These are phyloP conservation scores for Pseudogymnoascus sp. DNA, from an alignment of 2,329 filamentous ascomycete species.

Conservation along the genomic window DNA sequence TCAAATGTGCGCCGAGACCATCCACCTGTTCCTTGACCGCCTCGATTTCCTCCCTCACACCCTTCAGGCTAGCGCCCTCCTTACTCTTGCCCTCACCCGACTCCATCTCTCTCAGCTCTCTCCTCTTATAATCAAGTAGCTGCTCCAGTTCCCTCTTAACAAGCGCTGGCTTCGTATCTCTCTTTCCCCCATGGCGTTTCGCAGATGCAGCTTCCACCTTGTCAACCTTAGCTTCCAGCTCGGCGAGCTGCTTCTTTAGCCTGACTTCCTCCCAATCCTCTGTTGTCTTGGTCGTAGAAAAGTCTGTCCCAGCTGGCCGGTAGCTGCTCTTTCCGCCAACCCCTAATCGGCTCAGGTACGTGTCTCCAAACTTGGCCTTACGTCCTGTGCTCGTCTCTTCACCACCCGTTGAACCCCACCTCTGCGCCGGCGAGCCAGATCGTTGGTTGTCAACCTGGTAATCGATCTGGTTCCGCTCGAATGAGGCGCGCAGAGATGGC, in stretches of 20 bases:
- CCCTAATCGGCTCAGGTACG: constrained; percentile 86
- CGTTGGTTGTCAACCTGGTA: constrained; percentile 80
- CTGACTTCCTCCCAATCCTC: constrained; percentile 96
- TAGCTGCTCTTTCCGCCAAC: constrained; percentile 67
- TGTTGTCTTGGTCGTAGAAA: constrained; percentile 73
- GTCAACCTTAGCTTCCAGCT: constrained; percentile 80
- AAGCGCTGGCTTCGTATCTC: constrained; percentile 77
- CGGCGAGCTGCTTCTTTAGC: constrained; percentile 82
- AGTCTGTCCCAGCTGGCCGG: constrained; percentile 81
- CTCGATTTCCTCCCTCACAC: constrained; percentile 75
- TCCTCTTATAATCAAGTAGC: constrained; percentile 88
- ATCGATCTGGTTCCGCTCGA: constrained; percentile 94
- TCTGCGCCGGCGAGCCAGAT: constrained; percentile 54
- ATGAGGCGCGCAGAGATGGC: constrained; percentile 80
- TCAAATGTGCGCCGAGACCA: constrained; percentile 75
- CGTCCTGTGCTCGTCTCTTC: constrained; percentile 76
- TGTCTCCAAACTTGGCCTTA: constrained; percentile 96
- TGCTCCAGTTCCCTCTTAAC: constrained; percentile 93
- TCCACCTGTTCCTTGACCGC: constrained; percentile 93
- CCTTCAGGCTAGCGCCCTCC: constrained; percentile 65
- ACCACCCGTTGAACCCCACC: constrained; percentile 72
- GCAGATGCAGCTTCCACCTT: constrained; percentile 70
- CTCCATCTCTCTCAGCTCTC: constrained; percentile 67
- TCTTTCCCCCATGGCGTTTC: constrained; percentile 52
- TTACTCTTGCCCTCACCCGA: constrained; percentile 61